phyloP scores from a whole-genome alignment of 768 basidiomycete species.

The Coprinopsis cinerea region DNA sequence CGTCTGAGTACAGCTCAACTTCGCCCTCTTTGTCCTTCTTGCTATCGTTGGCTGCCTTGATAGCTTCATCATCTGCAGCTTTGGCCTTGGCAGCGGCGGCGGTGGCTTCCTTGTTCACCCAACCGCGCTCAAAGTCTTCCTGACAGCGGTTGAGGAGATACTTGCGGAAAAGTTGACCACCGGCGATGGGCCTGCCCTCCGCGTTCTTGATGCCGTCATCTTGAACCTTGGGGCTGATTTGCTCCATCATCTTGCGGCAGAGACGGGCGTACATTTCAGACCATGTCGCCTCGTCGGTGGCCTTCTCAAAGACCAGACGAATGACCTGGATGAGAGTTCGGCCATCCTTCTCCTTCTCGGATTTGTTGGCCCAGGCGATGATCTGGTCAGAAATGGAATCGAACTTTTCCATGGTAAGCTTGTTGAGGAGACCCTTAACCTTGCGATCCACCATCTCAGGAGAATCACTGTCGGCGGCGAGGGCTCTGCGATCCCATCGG shows the following conservation, averaged over 20 bases:
- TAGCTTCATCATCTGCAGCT: conserved; percentile 79
- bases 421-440: conserved; percentile 89
- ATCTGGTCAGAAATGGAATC: conserved; percentile 95
- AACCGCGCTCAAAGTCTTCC: conserved; percentile 95
- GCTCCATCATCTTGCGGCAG: conserved; percentile 94
- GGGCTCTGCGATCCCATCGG: conserved; percentile 65
- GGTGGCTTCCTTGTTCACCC: conserved; percentile 83
- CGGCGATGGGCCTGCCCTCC: conserved; percentile 86
- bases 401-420: conserved; percentile 95
- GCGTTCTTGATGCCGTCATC: conserved; percentile 79
- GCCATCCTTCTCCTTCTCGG: conserved; percentile 87
- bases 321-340: conserved; percentile 95
- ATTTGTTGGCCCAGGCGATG: conserved; percentile 91
- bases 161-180: conserved; percentile 93
- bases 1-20: conserved; percentile 83
- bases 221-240: conserved; percentile 79
- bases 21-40: conserved; percentile 47
- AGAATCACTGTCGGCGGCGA: conserved; percentile 52
- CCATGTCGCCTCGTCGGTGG: conserved; percentile 92
- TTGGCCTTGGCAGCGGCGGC: conserved; percentile 83
- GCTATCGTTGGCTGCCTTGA: conserved; percentile 61
- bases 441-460: conserved; percentile 89
- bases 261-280: conserved; percentile 97
- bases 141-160: conserved; percentile 96
- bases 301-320: conserved; percentile 94